phyloP scores from a whole-genome alignment of 1,284 basidiomycete species.

The Leucoagaricus sp. region DNA sequence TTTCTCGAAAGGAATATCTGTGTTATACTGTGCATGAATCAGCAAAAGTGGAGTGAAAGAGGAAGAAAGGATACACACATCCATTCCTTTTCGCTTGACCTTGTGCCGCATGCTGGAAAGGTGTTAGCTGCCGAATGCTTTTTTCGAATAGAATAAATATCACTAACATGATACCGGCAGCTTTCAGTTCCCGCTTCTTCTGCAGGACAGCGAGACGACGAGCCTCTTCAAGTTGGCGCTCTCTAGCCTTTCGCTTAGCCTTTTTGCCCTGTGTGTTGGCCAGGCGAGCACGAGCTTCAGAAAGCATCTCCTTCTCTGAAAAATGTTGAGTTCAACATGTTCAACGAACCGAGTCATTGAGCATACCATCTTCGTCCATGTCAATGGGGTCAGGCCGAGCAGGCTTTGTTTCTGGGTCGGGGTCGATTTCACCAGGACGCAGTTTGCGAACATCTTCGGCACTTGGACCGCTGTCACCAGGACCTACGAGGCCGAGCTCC shows the following conservation, averaged over 20 bases:
- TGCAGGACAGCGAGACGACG: slow-evolving; percentile 92
- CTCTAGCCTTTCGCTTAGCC: slow-evolving; percentile 97
- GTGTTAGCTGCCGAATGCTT: background rate
- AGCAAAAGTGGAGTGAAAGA: background rate
- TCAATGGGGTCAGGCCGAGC: slow-evolving; percentile 98
- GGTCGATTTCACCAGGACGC: slow-evolving; percentile 96
- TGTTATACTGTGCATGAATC: slow-evolving; percentile 75
- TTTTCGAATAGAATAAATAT: slow-evolving; percentile 20
- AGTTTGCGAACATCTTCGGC: slow-evolving; percentile 90
- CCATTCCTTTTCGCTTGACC: slow-evolving; percentile 96
- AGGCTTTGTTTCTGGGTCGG: slow-evolving; percentile 98
- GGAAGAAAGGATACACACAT: slow-evolving; percentile 54
- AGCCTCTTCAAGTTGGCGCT: slow-evolving; percentile 95
- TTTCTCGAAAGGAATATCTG: slow-evolving; percentile 99
- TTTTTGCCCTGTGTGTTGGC: slow-evolving; percentile 99
- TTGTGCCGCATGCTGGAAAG: slow-evolving; percentile 72
- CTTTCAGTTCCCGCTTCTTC: slow-evolving; percentile 97
- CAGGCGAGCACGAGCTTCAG: slow-evolving; percentile 95
- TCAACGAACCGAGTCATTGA: background rate
- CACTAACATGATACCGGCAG: slow-evolving; percentile 92
- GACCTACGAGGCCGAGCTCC: slow-evolving; percentile 87
- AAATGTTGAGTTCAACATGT: slow-evolving; percentile 3
- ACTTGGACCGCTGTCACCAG: slow-evolving; percentile 81
- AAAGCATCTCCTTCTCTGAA: slow-evolving; percentile 98
- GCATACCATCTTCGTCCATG: slow-evolving; percentile 97